Evolutionary conservation across 176 grass and related monocot species (phyloP).

Genomic region (Phyllostachys edulis): DNA sequence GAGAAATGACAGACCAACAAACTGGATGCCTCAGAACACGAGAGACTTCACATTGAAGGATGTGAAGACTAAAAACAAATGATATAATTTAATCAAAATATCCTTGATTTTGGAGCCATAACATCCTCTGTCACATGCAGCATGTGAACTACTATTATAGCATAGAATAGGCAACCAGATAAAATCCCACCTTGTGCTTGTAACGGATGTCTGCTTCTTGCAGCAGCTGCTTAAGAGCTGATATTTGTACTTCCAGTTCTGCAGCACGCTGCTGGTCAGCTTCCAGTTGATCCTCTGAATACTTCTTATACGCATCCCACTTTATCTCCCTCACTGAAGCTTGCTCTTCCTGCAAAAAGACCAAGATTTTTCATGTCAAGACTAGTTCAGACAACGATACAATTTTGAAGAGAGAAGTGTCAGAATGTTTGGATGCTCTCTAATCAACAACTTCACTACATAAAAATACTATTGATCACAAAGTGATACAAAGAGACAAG

Average conservation of each 20-base stretch:
- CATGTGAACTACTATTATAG: constrained; percentile 22
- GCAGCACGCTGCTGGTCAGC: constrained; percentile 34
- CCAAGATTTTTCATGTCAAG: constrained; percentile 27
- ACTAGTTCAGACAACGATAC: not conserved
- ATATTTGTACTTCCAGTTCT: constrained; percentile 55
- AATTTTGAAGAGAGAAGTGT: not conserved
- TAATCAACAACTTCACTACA: constrained; percentile 12
- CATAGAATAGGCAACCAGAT: not conserved
- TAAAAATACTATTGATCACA: not conserved
- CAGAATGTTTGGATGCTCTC: constrained; percentile 10
- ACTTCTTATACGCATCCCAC: constrained; percentile 70
- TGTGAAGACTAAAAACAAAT: not conserved
- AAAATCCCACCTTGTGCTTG: constrained; percentile 53
- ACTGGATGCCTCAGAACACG: not conserved
- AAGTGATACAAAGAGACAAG: not conserved
- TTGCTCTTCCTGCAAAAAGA: constrained; percentile 66
- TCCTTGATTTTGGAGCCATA: not conserved
- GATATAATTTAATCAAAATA: not conserved
- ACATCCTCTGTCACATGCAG: not conserved
- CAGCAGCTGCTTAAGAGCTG: constrained; percentile 56
- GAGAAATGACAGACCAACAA: not conserved
- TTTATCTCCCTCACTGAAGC: constrained; percentile 69
- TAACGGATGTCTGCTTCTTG: constrained; percentile 47
- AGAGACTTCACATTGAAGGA: not conserved
- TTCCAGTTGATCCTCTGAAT: constrained; percentile 53